These are phyloP conservation scores for Lentinula sp. DNA, from an alignment of 768 basidiomycete genomes.

Conservation along the genomic window DNA sequence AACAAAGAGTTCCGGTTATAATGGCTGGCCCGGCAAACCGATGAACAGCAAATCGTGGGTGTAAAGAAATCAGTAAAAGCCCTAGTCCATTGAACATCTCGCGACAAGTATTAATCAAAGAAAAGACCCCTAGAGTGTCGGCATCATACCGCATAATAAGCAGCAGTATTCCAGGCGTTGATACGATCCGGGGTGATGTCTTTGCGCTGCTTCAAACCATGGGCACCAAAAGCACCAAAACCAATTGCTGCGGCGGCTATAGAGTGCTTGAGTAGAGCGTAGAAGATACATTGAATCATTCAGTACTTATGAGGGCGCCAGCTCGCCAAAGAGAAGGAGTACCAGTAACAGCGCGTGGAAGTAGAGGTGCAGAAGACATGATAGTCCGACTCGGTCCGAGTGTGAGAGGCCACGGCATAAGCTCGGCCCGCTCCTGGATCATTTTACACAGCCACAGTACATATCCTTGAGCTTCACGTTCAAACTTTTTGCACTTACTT, in stretches of 20 bases:
- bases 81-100: slow-evolving; percentile 70
- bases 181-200: slow-evolving; percentile 47
- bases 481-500: neutral
- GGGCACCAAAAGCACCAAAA: slow-evolving; percentile 55
- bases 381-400: neutral
- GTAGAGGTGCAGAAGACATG: slow-evolving; percentile 21
- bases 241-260: neutral
- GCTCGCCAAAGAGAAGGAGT: slow-evolving; percentile 31
- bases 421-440: neutral
- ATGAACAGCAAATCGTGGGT: slow-evolving; percentile 53
- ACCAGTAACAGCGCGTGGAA: slow-evolving; percentile 13
- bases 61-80: slow-evolving; percentile 54
- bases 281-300: neutral
- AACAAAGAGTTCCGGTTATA: slow-evolving; percentile 45
- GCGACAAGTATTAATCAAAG: slow-evolving; percentile 7
- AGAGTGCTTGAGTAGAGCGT: neutral
- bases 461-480: neutral
- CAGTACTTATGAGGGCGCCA: slow-evolving; percentile 35
- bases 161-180: slow-evolving; percentile 56
- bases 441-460: neutral
- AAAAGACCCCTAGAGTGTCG: neutral
- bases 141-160: slow-evolving; percentile 49
- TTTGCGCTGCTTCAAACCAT: slow-evolving; percentile 43
- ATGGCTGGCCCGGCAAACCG: slow-evolving; percentile 67
- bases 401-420: neutral